Evolutionary conservation across 192 early-diverging fungal species (phyloP).

Genomic region (Cetraspora pellucida): DNA sequence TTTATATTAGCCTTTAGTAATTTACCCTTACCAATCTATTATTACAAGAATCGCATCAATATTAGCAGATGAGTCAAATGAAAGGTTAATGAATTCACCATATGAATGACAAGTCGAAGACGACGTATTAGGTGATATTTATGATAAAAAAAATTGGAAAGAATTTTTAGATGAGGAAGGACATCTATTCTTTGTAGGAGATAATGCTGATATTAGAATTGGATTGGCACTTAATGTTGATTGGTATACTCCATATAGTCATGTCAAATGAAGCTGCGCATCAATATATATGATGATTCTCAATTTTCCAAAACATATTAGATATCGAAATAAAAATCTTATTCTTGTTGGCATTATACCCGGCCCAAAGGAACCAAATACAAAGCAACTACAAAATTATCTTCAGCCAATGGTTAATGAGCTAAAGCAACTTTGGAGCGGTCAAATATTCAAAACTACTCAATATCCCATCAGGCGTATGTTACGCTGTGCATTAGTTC

Average conservation of each 20-base stretch:
- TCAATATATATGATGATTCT: neutral
- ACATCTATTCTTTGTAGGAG: neutral
- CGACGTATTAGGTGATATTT: neutral
- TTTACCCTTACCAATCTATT: no score
- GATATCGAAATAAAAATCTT: neutral
- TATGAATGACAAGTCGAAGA: neutral
- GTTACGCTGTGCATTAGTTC: neutral
- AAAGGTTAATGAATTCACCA: neutral
- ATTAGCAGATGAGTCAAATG: no score
- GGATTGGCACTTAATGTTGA: slow-evolving; percentile 8
- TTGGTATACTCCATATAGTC: neutral
- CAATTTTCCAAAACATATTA: neutral
- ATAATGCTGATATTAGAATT: neutral
- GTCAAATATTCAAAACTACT: neutral
- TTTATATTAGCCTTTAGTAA: no score
- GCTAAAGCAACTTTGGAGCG: neutral
- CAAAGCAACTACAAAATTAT: neutral
- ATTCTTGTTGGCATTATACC: neutral
- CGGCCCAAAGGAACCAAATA: neutral
- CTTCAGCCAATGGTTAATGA: neutral
- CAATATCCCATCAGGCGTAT: neutral
- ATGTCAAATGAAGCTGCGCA: neutral
- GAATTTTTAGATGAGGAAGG: neutral
- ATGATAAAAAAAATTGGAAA: neutral
- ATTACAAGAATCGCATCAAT: no score